Evolutionary conservation across 2,329 filamentous ascomycete species (phyloP), one percentile per base, ranked within the genome.

Genomic region (Trichoderma sp.): DNA sequence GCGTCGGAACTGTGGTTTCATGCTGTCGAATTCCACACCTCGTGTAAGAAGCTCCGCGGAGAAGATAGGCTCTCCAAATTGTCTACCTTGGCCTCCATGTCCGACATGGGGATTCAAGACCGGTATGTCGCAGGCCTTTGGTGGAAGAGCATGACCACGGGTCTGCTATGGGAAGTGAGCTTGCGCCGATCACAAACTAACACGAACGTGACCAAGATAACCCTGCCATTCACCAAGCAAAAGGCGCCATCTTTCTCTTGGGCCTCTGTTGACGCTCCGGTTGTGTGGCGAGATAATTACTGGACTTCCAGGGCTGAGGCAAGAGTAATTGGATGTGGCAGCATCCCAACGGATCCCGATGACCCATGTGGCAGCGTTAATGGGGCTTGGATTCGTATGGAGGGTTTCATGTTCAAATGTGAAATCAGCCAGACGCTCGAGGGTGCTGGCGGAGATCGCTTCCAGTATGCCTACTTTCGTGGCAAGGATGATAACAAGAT

Each of bases 41-140:
- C 72, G 47, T 57, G 63, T 12, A 26, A 65, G 3, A 15, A 28
- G 11, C 43, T 63, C 2, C 26, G 23, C 12, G 36, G 7, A 32
- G 28, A 47, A 53, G 43, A 69, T 36, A 73, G 57, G 39, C 64
- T 73, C 1, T 7, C 63, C 1, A 63, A 55, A 17, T 47, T 71
- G 9, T 53, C 71, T 17, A 43, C 62, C 20, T 23, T 71, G 30
- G 71, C 68, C 15, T 26, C 57, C 23, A n/a, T 47, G 34, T 59
- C 53, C 1, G 28, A 64, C 3, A 53, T 64, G 57, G 50, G 47
- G 12, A 36, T 32, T 9, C 32, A 11, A 13, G 28, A 57, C 43
- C 26, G 28, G 34, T 73, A 71, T 34, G 8, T 71, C 5, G 64
- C 72, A 30, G 72, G 72, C 17, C 63, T 65, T 4, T 73, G 72